Base-by-base conservation (phyloP, 768 basidiomycete species). In the Rhizopogon vulgaris region DNA sequence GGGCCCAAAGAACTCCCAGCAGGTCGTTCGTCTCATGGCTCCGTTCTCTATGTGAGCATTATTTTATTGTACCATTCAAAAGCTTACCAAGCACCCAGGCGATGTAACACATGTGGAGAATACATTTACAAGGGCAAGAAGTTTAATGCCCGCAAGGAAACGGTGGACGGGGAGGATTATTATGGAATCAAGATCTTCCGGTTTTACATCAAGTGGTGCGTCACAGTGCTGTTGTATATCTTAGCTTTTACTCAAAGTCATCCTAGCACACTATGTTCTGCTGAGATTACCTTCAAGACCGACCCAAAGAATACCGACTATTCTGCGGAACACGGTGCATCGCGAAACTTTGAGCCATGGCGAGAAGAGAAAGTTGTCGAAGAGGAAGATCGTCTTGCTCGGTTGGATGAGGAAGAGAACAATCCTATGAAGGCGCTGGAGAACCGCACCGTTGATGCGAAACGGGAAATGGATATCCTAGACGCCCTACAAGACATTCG, bases 101-200 rank as follows among this genome's bases (percentile, higher is more conserved):
- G 90, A 60, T 89, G 87, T 63, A 94, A 93, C 61, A 91, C 91
- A 3, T 99, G 96, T 61, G 96, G 94, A 43, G 96, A 99, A 72
- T 99, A 98, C 63, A 89, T 99, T 50, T 95, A 97, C 72, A 97
- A 99, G 68, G 96, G 96, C 42, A 99, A 99, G 77, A 99, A 99
- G 71, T 99, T 99, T 76, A 98, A 99, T 60, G 96, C 96, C 5
- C 80, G 95, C 45, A 98, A 99, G 67, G 96, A 99, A 73, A 98
- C 95, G 0, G 96, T 96, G 8, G 87, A 93, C 1, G 93, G 90
- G 0, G 95, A 98, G 66, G 93, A 96, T 58, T 99, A 99, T 63
- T 91, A 90, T 75, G 94, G 95, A 6, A 98, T 99, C 76, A 97
- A 96, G 72, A 94, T 92, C 51, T 93, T 93, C 67, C 78, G 90